phyloP scores from a whole-genome alignment of 2,329 filamentous ascomycete genomes.

The Polytolypa hystricis region DNA sequence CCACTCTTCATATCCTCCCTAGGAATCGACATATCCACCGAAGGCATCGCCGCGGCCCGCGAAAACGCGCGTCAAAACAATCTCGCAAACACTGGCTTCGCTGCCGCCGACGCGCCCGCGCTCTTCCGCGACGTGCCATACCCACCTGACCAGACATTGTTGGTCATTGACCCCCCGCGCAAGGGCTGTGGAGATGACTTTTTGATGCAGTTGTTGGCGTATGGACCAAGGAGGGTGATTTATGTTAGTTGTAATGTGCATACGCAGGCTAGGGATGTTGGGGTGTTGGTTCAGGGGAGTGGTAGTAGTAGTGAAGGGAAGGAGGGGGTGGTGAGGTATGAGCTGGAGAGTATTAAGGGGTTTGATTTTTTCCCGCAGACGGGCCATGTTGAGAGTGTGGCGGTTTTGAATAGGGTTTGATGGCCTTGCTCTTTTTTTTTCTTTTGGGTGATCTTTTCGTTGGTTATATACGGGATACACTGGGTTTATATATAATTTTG shows the following conservation, averaged over 20 bases:
- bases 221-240: conserved; percentile 66
- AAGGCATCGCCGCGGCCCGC: conserved; percentile 67
- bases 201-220: conserved; percentile 65
- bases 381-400: conserved; percentile 55
- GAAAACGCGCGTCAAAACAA: conserved; percentile 69
- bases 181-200: conserved; percentile 90
- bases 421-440: too few relatives aligned
- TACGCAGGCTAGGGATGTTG: conserved; percentile 88
- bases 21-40: conserved; percentile 78
- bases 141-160: conserved; percentile 68
- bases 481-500: too few relatives aligned
- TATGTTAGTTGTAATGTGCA: conserved; percentile 99
- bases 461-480: not conserved
- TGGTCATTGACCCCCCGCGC: conserved; percentile 93
- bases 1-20: conserved; percentile 66
- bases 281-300: conserved; percentile 64
- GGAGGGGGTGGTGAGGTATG: conserved; percentile 46
- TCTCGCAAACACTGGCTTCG: conserved; percentile 67
- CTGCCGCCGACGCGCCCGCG: conserved; percentile 74
- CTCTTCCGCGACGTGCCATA: conserved; percentile 71
- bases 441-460: too few relatives aligned
- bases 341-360: conserved; percentile 79
- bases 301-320: too few relatives aligned
- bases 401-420: conserved; percentile 42
- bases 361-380: conserved; percentile 97